Percentiles rank a stretch among this genome's conserved stretches.
Evolutionary conservation across 306 rosid species (phyloP).

Genomic region (Cucurbita argyrosperma): DNA sequence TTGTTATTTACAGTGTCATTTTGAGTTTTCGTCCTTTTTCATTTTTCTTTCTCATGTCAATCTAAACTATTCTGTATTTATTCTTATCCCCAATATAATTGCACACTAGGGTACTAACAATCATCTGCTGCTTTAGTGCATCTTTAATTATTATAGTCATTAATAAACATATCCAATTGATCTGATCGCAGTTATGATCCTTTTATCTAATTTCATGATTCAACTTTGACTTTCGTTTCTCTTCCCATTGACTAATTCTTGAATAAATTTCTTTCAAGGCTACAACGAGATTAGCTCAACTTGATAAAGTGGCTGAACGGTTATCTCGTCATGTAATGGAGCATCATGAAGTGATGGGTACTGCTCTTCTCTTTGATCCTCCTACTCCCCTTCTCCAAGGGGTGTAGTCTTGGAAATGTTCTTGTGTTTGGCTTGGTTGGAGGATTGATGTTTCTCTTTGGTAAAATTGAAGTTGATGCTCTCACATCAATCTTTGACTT

Average conservation of each 20-base stretch:
- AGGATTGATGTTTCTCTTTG: neutral
- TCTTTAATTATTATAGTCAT: neutral
- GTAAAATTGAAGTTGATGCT: neutral
- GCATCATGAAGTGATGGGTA: constrained; percentile 99
- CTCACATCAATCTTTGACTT: neutral
- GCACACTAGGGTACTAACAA: neutral
- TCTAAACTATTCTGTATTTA: neutral
- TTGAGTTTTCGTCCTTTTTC: neutral
- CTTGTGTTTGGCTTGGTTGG: neutral
- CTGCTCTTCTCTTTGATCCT: neutral
- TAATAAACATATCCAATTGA: neutral
- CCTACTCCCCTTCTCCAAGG: neutral
- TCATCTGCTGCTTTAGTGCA: neutral
- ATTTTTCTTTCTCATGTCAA: neutral
- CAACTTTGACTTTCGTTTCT: neutral
- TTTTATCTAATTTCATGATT: neutral
- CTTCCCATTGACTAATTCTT: neutral
- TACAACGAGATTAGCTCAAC: constrained; percentile 72
- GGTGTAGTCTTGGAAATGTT: neutral
- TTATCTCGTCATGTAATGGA: constrained; percentile 89
- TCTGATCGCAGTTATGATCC: neutral
- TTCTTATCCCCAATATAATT: neutral
- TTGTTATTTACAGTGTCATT: neutral
- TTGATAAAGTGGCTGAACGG: constrained; percentile 80
- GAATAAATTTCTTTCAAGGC: constrained; percentile 30